Evolutionary conservation across 108 stramenopile genomes (phyloP).

Genomic region (Fistulifera pelliculosa): DNA sequence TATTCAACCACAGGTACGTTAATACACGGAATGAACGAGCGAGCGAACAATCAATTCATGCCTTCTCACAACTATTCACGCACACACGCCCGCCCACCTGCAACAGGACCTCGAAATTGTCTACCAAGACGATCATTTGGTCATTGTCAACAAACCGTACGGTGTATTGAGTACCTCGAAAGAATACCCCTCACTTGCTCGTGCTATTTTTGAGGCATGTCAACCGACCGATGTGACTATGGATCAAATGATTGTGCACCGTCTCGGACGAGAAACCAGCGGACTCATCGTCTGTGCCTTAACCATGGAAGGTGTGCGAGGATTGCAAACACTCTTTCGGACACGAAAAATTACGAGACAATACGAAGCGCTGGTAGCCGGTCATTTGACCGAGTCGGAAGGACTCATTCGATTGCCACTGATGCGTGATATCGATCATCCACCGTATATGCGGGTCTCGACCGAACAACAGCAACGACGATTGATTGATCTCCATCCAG

Average conservation of each 20-base stretch:
- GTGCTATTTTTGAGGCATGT: slow-evolving; percentile 45
- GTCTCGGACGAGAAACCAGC: slow-evolving; percentile 76
- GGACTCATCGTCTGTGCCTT: slow-evolving; percentile 72
- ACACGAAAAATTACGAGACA: slow-evolving; percentile 56
- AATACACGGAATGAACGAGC: slow-evolving; percentile 30
- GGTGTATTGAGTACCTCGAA: slow-evolving; percentile 69
- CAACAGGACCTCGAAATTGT: slow-evolving; percentile 70
- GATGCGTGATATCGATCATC: slow-evolving; percentile 71
- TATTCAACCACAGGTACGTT: slow-evolving; percentile 10
- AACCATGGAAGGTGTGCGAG: slow-evolving; percentile 49
- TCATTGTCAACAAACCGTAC: slow-evolving; percentile 73
- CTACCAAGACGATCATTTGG: slow-evolving; percentile 70
- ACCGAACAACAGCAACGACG: slow-evolving; percentile 66
- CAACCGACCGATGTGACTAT: slow-evolving; percentile 22
- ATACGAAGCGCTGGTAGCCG: slow-evolving; percentile 73
- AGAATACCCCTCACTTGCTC: slow-evolving; percentile 40
- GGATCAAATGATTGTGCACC: slow-evolving; percentile 80
- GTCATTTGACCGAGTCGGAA: slow-evolving; percentile 43
- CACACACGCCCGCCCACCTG: too few relatives aligned
- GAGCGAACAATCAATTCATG: too few relatives aligned
- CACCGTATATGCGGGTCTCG: slow-evolving; percentile 77
- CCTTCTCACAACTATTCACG: too few relatives aligned
- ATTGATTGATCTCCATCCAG: slow-evolving; percentile 41
- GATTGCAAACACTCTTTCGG: slow-evolving; percentile 60
- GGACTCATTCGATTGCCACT: slow-evolving; percentile 63